phyloP scores from a whole-genome alignment of 164 flowering plant species.

The Kingdonia uniflora region DNA sequence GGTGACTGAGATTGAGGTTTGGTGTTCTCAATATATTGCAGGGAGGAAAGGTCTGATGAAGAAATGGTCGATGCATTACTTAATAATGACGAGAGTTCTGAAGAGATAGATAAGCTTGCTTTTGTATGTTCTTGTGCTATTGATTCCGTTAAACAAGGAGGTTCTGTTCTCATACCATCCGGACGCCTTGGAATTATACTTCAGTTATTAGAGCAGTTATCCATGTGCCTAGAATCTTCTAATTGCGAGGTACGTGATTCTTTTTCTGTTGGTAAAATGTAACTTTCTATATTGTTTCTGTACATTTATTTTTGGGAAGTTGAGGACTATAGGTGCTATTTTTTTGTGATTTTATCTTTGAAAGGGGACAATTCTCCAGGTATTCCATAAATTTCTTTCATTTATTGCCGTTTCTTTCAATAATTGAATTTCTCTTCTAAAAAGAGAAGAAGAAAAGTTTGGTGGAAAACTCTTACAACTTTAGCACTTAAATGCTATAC shows the following conservation, averaged over 20 bases:
- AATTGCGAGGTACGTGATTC: conserved; percentile 33
- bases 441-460: no score
- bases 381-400: no score
- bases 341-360: no score
- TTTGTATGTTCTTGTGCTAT: conserved; percentile 57
- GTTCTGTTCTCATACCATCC: conserved; percentile 73
- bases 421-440: no score
- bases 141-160: conserved; percentile 60
- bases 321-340: no score
- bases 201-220: conserved; percentile 63
- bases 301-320: no score
- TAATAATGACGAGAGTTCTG: conserved; percentile 33
- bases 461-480: no score
- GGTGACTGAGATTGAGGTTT: no score
- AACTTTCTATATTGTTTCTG: background rate
- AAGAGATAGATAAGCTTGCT: conserved; percentile 61
- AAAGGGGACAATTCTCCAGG: no score
- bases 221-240: conserved; percentile 37
- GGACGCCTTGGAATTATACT: conserved; percentile 51
- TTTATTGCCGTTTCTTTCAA: no score
- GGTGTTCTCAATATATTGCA: conserved; percentile 6
- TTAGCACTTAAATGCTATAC: no score
- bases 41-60: conserved; percentile 13
- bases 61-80: conserved; percentile 17
- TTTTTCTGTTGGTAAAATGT: background rate